Conservation (phyloP, 345 rosid species). For the Geranium rotundifolium region DNA sequence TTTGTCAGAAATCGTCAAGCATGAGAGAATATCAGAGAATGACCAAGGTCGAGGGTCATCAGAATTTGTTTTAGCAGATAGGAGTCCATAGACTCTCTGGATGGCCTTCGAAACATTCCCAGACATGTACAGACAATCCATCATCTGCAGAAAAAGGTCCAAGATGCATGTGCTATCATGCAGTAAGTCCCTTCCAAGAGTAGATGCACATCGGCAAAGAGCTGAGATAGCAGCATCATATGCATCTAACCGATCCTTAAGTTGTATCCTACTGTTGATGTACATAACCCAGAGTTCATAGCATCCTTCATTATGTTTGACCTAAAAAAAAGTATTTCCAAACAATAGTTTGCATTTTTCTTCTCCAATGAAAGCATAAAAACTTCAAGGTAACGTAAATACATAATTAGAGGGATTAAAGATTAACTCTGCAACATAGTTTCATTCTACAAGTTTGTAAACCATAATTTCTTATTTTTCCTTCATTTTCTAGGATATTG, state of each 20-base stretch:
- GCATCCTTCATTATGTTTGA: constrained; percentile 47
- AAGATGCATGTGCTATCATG: constrained; percentile 71
- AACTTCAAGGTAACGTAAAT: background rate
- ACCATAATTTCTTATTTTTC: background rate
- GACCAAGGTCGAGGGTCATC: constrained; percentile 48
- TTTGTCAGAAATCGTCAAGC: constrained; percentile 84
- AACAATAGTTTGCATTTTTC: constrained; percentile 18
- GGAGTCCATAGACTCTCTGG: constrained; percentile 35
- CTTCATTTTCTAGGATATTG: too few species aligned
- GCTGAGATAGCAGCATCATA: constrained; percentile 60
- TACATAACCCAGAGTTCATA: constrained; percentile 85
- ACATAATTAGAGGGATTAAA: background rate
- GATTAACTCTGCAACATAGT: background rate
- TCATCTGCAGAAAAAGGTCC: constrained; percentile 84
- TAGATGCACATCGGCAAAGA: constrained; percentile 38
- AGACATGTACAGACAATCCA: constrained; percentile 65
- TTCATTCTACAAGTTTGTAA: background rate
- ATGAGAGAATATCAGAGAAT: constrained; percentile 68
- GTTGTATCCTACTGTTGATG: constrained; percentile 66
- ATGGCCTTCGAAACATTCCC: constrained; percentile 58
- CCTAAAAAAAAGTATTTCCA: constrained; percentile 51
- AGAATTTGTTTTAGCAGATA: constrained; percentile 31
- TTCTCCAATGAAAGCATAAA: constrained; percentile 4
- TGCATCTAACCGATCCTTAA: constrained; percentile 57
- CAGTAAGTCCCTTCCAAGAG: constrained; percentile 24